Evolutionary conservation across 345 rosid genomes (phyloP).

Genomic region (Citropsis articulata): DNA sequence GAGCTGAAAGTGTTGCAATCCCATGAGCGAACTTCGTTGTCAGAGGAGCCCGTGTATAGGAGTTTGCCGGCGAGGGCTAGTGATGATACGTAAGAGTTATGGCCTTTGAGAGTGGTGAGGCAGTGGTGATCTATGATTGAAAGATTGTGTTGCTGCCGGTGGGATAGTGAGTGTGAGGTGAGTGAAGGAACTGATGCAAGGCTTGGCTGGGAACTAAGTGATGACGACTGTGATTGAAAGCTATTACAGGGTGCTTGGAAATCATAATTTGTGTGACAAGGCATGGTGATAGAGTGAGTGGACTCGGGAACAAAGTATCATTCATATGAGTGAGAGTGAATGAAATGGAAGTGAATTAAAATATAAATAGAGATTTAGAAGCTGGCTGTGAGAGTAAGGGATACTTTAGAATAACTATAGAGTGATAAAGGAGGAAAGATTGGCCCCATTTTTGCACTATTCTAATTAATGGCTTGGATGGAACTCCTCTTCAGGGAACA

Average conservation of each 20-base stretch:
- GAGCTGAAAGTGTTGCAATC: slow-evolving; percentile 35
- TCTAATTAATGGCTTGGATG: slow-evolving; percentile 2
- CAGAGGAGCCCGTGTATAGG: slow-evolving; percentile 69
- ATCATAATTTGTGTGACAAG: slow-evolving; percentile 23
- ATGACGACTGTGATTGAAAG: slow-evolving; percentile 12
- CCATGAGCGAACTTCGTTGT: slow-evolving; percentile 67
- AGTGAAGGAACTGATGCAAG: slow-evolving; percentile 41
- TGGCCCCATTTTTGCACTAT: background rate
- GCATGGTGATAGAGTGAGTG: slow-evolving; percentile 17
- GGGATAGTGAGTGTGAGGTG: slow-evolving; percentile 14
- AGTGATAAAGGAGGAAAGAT: slow-evolving; percentile 17
- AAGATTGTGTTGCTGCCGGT: slow-evolving; percentile 16
- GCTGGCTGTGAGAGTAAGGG: background rate
- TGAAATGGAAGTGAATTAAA: slow-evolving; percentile 10
- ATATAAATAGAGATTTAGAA: slow-evolving; percentile 14
- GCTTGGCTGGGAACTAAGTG: slow-evolving; percentile 39
- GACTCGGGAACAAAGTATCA: background rate
- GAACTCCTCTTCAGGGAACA: slow-evolving; percentile 2
- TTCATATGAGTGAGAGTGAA: slow-evolving; percentile 17
- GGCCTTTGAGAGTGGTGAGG: slow-evolving; percentile 61
- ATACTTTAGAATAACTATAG: background rate
- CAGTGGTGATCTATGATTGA: slow-evolving; percentile 38
- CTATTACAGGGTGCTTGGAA: slow-evolving; percentile 16
- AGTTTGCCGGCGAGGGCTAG: slow-evolving; percentile 54
- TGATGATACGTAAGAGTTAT: slow-evolving; percentile 63